Percentiles rank a stretch among this genome's conserved stretches.
These are phyloP conservation scores for Aspergillus sp. DNA, from an alignment of 2,329 filamentous ascomycete species.

Conservation along the genomic window DNA sequence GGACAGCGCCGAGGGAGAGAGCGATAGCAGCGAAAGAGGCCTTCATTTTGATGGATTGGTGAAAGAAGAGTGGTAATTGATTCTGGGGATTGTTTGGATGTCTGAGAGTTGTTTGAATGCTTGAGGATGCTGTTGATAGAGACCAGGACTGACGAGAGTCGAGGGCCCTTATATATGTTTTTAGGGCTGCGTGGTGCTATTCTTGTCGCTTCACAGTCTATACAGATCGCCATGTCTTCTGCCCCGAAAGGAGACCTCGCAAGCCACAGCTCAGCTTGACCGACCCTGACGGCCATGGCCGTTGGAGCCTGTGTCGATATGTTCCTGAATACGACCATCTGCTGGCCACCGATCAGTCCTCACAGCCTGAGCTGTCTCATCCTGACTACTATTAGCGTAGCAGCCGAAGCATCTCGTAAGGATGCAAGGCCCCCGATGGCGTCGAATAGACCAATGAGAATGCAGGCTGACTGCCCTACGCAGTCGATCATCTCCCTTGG, in stretches of 20 bases:
- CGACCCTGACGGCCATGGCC: too few relatives aligned
- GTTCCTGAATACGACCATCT: too few relatives aligned
- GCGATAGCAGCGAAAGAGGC: not conserved
- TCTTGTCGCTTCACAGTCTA: not conserved
- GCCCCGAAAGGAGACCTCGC: not conserved
- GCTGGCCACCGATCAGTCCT: too few relatives aligned
- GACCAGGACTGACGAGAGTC: not conserved
- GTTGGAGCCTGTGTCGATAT: too few relatives aligned
- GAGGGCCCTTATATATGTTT: not conserved
- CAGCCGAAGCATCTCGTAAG: too few relatives aligned
- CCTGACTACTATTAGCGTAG: too few relatives aligned
- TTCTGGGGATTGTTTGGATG: not conserved
- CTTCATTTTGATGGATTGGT: slow-evolving; percentile 1
- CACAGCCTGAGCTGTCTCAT: too few relatives aligned
- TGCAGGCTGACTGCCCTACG: too few relatives aligned
- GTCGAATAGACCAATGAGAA: too few relatives aligned
- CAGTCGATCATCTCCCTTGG: too few relatives aligned
- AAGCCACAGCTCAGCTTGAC: not conserved
- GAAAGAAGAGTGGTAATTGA: not conserved
- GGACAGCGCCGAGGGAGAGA: not conserved
- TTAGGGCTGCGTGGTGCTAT: not conserved
- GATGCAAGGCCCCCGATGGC: too few relatives aligned
- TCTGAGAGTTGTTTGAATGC: not conserved
- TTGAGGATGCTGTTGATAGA: not conserved
- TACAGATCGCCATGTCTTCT: not conserved